Conservation (phyloP, 148 eudicot species). For the Chenopodium berlandieri region DNA sequence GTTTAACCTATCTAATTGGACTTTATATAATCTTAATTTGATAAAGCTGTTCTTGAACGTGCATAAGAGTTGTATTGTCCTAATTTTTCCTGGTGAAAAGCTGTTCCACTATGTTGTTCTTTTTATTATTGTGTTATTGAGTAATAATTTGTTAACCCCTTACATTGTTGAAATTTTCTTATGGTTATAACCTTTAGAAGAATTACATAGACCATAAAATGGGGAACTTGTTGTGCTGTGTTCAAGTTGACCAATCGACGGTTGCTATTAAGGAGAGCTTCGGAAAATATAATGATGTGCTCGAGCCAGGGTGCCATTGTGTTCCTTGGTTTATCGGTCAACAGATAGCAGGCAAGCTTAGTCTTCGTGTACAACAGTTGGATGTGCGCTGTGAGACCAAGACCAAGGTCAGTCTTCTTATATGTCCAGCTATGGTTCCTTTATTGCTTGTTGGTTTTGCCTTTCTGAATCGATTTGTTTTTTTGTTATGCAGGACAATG, state of each 20-base stretch:
- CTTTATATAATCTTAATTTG: too few relatives aligned
- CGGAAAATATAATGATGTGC: conserved; percentile 36
- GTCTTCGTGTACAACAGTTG: conserved; percentile 47
- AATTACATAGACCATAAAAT: conserved; percentile 11
- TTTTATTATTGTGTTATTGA: neutral
- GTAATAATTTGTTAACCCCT: neutral
- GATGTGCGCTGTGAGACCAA: conserved; percentile 56
- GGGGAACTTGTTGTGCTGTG: conserved; percentile 42
- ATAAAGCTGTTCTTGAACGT: neutral
- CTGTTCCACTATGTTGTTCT: neutral
- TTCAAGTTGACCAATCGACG: conserved; percentile 49
- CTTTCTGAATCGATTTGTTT: neutral
- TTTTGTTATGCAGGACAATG: conserved; percentile 40
- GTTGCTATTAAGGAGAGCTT: conserved; percentile 46
- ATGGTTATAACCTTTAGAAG: neutral
- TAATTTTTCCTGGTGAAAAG: neutral
- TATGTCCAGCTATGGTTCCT: neutral
- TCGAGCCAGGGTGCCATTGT: conserved; percentile 52
- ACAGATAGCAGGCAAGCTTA: conserved; percentile 37
- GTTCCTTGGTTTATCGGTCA: conserved; percentile 43
- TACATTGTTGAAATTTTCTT: neutral
- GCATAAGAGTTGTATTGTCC: neutral
- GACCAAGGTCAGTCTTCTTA: conserved; percentile 36
- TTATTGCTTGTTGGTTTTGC: neutral
- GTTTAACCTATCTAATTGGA: neutral